Evolutionary conservation across 2,329 filamentous ascomycete species (phyloP), one percentile per base, ranked within the genome.

Genomic region (Ampelomyces quisqualis): DNA sequence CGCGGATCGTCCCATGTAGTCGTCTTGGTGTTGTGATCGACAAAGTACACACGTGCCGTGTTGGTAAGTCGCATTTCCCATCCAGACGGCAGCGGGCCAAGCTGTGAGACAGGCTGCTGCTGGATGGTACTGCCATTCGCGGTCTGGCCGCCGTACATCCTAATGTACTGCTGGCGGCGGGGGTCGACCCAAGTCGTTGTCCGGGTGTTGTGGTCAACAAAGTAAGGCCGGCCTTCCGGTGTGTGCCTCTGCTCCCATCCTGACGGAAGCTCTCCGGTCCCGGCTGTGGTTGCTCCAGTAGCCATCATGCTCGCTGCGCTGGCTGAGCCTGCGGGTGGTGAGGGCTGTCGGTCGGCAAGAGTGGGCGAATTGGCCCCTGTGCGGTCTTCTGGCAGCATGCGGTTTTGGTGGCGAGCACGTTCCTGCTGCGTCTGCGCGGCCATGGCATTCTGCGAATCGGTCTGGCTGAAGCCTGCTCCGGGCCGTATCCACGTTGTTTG

Each of bases 51-150:
- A 45, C 93, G 81, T 19, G 93, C 93, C 10, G 93, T 98, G 70
- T 98, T 97, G 38, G 93, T 98, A 36, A 98, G 82, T 46, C 93
- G 88, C 93, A 98, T 98, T 77, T 98, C 93, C 93, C 93, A 98
- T 2, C 93, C 93, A 62, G 93, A 97, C 3, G 93, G 93, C 33
- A 98, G 72, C 18, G 93, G 93, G 3, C 93, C 93, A 31, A 98
- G 80, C 68, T 98, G 93, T 2, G 93, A 97, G 2, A 98, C 93
- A 1, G 93, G 91, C 71, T 98, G 93, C 66, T 96, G 91, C 70
- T 97, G 91, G 52, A 97, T 95, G 33, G 88, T 90, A 57, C 85
- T 90, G 55, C 83, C 81, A 31, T 76, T 75, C 23, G 72, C 73
- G 48, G 85, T 87, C 69, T 89, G 93, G 58, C 91, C 88, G 2